These are phyloP conservation scores for Fusarium sarcochroum DNA, from an alignment of 2,329 filamentous ascomycete genomes.

Conservation along the genomic window DNA sequence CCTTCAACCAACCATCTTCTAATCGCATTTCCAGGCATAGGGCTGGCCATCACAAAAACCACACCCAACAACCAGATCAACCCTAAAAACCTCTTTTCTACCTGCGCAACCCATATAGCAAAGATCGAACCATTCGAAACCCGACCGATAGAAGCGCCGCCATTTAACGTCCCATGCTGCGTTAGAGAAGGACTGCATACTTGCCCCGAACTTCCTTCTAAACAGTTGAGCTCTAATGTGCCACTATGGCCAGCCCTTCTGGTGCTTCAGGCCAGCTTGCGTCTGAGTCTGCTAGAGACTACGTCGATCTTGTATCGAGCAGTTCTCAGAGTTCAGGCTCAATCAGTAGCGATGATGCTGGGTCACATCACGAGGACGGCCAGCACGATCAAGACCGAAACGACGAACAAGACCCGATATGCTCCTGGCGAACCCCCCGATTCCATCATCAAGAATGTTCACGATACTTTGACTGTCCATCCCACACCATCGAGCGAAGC, in stretches of 20 bases:
- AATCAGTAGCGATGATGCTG: slow-evolving; percentile 54
- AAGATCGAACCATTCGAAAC: slow-evolving; percentile 1
- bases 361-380: slow-evolving; percentile 21
- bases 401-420: slow-evolving; percentile 40
- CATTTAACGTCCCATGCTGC: slow-evolving; percentile 26
- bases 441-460: slow-evolving; percentile 62
- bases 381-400: slow-evolving; percentile 2
- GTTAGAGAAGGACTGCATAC: slow-evolving; percentile 26
- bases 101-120: background rate
- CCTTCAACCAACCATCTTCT: slow-evolving; percentile 44
- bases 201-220: slow-evolving; percentile 13
- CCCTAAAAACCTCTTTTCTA: background rate
- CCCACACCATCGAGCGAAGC: slow-evolving; percentile 59
- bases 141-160: slow-evolving; percentile 4
- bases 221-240: slow-evolving; percentile 39
- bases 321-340: slow-evolving; percentile 54
- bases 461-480: slow-evolving; percentile 64
- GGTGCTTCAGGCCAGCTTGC: slow-evolving; percentile 38
- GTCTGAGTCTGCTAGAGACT: slow-evolving; percentile 34
- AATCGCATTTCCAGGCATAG: slow-evolving; percentile 43
- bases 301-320: slow-evolving; percentile 28
- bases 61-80: slow-evolving; percentile 19
- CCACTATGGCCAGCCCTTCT: slow-evolving; percentile 48
- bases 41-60: slow-evolving; percentile 31
- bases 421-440: slow-evolving; percentile 56